A percentile compares a stretch with the other conserved stretches of the same genome.
These are phyloP conservation scores for Ochromonas danica DNA, from an alignment of 108 stramenopile genomes.

Conservation along the genomic window DNA sequence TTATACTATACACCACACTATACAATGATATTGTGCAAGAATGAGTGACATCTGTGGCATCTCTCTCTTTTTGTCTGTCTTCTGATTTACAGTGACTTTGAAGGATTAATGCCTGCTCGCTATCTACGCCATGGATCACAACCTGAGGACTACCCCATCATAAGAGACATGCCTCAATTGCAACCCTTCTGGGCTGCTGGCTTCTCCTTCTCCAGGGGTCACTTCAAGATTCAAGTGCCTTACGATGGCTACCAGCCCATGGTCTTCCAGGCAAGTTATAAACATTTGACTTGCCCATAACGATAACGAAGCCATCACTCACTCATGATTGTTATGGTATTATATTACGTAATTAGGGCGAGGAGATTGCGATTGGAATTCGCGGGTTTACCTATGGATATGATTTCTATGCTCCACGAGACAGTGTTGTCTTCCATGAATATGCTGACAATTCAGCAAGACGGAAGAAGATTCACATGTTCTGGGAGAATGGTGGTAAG, in stretches of 20 bases:
- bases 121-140: conserved; percentile 79
- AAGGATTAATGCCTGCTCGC: conserved; percentile 59
- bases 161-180: conserved; percentile 51
- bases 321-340: too few relatives aligned
- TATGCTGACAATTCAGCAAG: conserved; percentile 54
- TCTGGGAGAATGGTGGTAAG: conserved; percentile 52
- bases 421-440: conserved; percentile 41
- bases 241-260: conserved; percentile 42
- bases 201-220: conserved; percentile 41
- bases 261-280: conserved; percentile 36
- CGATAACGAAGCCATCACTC: too few relatives aligned
- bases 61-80: too few relatives aligned
- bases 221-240: conserved; percentile 39
- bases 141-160: conserved; percentile 68
- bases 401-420: conserved; percentile 44
- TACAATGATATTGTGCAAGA: too few relatives aligned
- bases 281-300: not conserved
- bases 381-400: conserved; percentile 47
- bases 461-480: conserved; percentile 7
- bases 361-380: conserved; percentile 45
- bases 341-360: too few relatives aligned
- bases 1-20: too few relatives aligned
- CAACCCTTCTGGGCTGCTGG: conserved; percentile 49
- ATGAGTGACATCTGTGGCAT: too few relatives aligned
- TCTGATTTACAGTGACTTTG: conserved; percentile 72